Evolutionary conservation across 495 filamentous ascomycete species (phyloP), one percentile per base, ranked within the genome.

Genomic region (Lepraria neglecta): DNA sequence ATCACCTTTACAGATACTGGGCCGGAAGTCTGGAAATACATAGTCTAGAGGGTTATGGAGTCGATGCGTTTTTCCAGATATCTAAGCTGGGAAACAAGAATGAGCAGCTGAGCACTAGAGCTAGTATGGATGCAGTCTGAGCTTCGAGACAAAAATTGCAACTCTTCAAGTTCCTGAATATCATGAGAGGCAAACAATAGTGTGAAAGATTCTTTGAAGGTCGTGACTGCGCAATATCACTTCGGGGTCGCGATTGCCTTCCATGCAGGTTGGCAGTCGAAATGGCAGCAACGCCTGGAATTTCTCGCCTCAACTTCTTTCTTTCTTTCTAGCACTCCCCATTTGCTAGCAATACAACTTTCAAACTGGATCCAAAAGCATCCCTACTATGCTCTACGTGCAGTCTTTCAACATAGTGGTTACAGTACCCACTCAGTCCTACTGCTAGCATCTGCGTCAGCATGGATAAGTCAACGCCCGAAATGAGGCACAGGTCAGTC

Each of bases 71-170:
- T 70, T 72, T 99, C 63, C 92, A 97, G 73, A 96, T 99, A 43
- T 92, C 90, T 6, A 96, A 96, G 73, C 79, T 99, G 58, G 94
- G 94, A 24, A 99, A 99, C 74, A 97, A 97, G 78, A 96, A 96
- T 69, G 94, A 99, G 77, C 92, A 95, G 71, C 75, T 99, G 55
- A 94, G 86, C 12, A 95, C 89, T 35, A 76, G 92, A 68, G 91
- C 91, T 24, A 86, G 81, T 56, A 91, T 96, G 79, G 91, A 97
- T 76, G 90, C 90, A 27, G 86, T 97, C 44, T 95, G 78, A 80
- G 52, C 7, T 38, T 38, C 35, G 5, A 12, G 6, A 47, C 14
- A 5, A 28, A 15, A 27, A n/a, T 30, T 24, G 7, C 6, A 15
- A 9, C 28, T 19, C 14, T 15, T 52, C 15, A 17, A 17, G 15